Evolutionary conservation across 768 basidiomycete genomes (phyloP).

Genomic region (Russula emetica): DNA sequence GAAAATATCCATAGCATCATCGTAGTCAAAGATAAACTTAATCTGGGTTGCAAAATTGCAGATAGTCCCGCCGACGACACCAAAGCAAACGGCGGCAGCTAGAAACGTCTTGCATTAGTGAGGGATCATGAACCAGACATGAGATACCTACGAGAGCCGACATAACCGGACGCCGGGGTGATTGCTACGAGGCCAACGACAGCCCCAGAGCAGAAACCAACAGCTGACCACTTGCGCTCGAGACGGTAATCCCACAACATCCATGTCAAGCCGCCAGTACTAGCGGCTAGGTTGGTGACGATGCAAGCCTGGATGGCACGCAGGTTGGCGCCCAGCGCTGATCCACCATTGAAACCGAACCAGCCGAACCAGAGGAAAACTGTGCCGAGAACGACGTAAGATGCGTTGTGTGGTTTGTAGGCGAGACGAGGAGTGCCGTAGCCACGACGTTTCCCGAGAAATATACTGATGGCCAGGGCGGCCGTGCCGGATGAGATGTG

Average conservation of each 20-base stretch:
- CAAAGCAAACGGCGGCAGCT: constrained; percentile 83
- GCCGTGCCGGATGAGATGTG: constrained; percentile 94
- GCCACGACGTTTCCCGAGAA: constrained; percentile 85
- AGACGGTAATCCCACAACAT: constrained; percentile 94
- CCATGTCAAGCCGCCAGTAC: constrained; percentile 86
- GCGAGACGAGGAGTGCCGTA: constrained; percentile 88
- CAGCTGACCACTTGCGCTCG: constrained; percentile 88
- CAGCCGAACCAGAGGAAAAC: constrained; percentile 93
- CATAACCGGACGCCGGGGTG: constrained; percentile 79
- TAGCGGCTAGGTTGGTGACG: constrained; percentile 89
- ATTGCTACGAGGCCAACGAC: constrained; percentile 88
- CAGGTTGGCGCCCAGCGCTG: constrained; percentile 82
- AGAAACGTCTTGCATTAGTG: constrained; percentile 19
- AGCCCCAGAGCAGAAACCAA: constrained; percentile 95
- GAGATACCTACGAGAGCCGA: constrained; percentile 59
- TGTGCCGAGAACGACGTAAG: constrained; percentile 91
- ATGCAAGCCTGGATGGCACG: constrained; percentile 86
- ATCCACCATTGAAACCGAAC: constrained; percentile 96
- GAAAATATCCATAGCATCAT: constrained; percentile 87
- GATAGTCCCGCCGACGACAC: constrained; percentile 72
- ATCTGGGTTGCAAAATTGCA: constrained; percentile 97
- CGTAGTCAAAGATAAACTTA: constrained; percentile 74
- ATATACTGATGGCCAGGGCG: constrained; percentile 85
- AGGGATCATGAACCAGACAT: not conserved
- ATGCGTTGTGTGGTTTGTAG: constrained; percentile 92